Percentiles rank a stretch among this genome's conserved stretches.
phyloP scores from a whole-genome alignment of 164 flowering plant species.

The Sedum album region DNA sequence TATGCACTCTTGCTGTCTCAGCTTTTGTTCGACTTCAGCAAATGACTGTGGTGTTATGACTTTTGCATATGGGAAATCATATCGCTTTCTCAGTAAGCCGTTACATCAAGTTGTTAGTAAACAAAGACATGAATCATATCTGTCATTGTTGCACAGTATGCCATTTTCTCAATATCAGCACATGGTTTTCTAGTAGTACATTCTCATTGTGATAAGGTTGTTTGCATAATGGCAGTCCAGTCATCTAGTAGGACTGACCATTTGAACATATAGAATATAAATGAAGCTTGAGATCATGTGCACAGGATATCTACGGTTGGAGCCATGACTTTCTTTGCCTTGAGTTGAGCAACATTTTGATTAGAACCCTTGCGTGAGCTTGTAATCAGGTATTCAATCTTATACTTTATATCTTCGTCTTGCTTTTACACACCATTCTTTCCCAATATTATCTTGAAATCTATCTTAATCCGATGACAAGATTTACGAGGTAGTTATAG shows the following conservation, averaged over 20 bases:
- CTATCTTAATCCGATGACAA: neutral
- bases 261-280: neutral
- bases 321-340: too few species aligned
- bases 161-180: neutral
- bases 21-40: neutral
- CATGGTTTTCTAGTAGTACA: slow-evolving; percentile 4
- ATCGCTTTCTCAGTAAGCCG: neutral
- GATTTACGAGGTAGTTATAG: neutral
- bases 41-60: neutral
- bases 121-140: neutral
- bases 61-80: neutral
- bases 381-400: neutral
- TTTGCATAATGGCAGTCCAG: neutral
- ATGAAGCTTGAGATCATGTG: too few species aligned
- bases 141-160: neutral
- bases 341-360: neutral
- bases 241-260: neutral
- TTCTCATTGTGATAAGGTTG: neutral
- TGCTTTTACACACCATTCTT: neutral
- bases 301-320: too few species aligned
- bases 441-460: neutral
- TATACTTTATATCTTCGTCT: neutral
- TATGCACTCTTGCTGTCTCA: too few species aligned
- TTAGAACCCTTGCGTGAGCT: neutral
- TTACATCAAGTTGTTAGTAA: neutral